Evolutionary conservation across 2,329 filamentous ascomycete genomes (phyloP), one percentile per base, ranked within the genome.

Genomic region (Grosmannia penicillata): DNA sequence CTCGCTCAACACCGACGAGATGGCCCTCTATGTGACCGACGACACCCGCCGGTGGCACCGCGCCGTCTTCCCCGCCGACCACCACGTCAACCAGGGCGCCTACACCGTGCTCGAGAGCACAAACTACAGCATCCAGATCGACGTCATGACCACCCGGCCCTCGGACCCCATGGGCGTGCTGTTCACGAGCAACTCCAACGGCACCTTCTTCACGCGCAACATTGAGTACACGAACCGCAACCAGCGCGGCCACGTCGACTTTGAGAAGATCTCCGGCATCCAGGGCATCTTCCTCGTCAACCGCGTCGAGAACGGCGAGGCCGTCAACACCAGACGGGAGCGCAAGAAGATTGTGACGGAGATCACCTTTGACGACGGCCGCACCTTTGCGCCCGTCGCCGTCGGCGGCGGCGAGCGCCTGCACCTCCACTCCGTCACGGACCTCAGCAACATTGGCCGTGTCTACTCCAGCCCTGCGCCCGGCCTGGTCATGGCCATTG

Each of bases 81-180:
- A 94, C 56, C 83, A 68, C 30, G 59, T 87, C 50, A 71, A 85
- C 44, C 81, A 94, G 54, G 75, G 89, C 53, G 84, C 83, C 3
- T 98, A 95, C 57, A 98, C 91, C 0, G 72, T 98, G 34, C 69
- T 98, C 29, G 89, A 96, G 60, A 91, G 87, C 51, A 96, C 91
- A 30, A 89, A 94, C 54, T 95, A 98, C 64, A 95, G 89, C 62
- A 86, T 98, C 49, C 89, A 96, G 59, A 77, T 98, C 39, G 87
- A 96, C 57, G 87, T 96, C 45, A 78, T 89, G 70, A 84, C 80
- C 2, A 66, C 66, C 28, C 65, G 63, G 32, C 70, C 70, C 11
- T 70, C 68, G 1, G 73, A 71, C 27, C 73, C 80, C 1, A 89
- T 94, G 73, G 93, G 91, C 25, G 77, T 82, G 10, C 67, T 98